Evolutionary conservation across 2,329 filamentous ascomycete genomes (phyloP).

Genomic region (Penicillium sp.): DNA sequence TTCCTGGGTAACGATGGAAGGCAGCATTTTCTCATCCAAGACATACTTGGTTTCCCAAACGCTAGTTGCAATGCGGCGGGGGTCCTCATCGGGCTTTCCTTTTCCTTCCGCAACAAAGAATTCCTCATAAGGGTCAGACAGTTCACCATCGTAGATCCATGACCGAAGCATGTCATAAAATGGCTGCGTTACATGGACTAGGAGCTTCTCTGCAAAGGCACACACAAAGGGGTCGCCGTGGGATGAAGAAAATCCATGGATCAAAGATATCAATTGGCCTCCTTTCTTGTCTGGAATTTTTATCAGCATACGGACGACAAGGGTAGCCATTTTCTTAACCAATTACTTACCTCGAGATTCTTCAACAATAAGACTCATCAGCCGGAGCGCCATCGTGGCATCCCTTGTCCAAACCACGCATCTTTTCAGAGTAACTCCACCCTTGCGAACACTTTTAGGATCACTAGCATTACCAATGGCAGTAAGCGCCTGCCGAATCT

Average conservation of each 20-base stretch:
- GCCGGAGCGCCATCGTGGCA: slow-evolving; percentile 87
- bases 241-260: slow-evolving; percentile 88
- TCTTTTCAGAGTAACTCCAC: slow-evolving; percentile 89
- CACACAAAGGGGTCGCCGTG: slow-evolving; percentile 95
- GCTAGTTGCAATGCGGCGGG: slow-evolving; percentile 66
- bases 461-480: slow-evolving; percentile 62
- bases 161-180: slow-evolving; percentile 95
- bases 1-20: slow-evolving; percentile 87
- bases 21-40: slow-evolving; percentile 80
- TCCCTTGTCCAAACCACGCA: slow-evolving; percentile 98
- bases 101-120: slow-evolving; percentile 85
- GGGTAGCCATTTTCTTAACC: neutral
- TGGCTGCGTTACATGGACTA: slow-evolving; percentile 83
- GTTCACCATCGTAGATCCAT: slow-evolving; percentile 98
- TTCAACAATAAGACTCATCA: slow-evolving; percentile 94
- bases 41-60: slow-evolving; percentile 99
- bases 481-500: slow-evolving; percentile 80
- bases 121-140: slow-evolving; percentile 92
- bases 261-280: slow-evolving; percentile 88
- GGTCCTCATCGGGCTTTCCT: slow-evolving; percentile 26
- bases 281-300: slow-evolving; percentile 64
- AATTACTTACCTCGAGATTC: slow-evolving; percentile 68
- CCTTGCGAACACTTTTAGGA: slow-evolving; percentile 73
- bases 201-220: slow-evolving; percentile 84
- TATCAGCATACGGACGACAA: slow-evolving; percentile 10